A percentile compares a stretch with the other conserved stretches of the same genome.
Conservation (phyloP, 202 grass and related monocot species). For the Carex sylvatica region DNA sequence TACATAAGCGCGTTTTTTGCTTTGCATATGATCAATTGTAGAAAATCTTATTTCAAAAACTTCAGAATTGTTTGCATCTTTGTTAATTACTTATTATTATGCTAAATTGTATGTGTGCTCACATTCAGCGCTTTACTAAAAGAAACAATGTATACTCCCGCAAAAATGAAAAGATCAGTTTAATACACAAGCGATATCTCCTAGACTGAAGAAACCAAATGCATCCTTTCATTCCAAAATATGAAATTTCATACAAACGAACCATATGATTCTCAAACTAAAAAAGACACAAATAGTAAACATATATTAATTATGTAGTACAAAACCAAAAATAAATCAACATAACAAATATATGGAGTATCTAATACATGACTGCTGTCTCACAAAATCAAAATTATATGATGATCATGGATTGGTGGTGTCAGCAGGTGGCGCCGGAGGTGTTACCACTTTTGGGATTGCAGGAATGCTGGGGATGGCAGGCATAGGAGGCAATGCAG, state of each 20-base stretch:
- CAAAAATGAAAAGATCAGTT: too few species aligned
- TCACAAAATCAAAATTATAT: slow-evolving; percentile 15
- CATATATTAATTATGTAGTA: background rate
- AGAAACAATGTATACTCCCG: too few species aligned
- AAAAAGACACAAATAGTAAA: background rate
- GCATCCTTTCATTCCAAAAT: background rate
- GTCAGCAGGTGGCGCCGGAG: slow-evolving; percentile 34
- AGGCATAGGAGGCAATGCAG: slow-evolving; percentile 45
- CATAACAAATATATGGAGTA: background rate
- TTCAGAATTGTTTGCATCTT: too few species aligned
- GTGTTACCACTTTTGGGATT: slow-evolving; percentile 35
- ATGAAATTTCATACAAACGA: background rate
- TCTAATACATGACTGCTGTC: background rate
- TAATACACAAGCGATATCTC: too few species aligned
- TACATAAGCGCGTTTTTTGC: too few species aligned
- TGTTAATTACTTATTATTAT: too few species aligned
- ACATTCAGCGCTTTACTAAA: too few species aligned
- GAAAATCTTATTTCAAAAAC: too few species aligned
- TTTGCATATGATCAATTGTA: too few species aligned
- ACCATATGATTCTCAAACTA: background rate
- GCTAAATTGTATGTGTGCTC: too few species aligned
- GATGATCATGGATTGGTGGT: slow-evolving; percentile 45
- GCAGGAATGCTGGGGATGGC: slow-evolving; percentile 33
- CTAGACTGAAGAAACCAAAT: too few species aligned
- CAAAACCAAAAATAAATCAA: background rate